Percentiles rank a stretch among this genome's conserved stretches.
These are phyloP conservation scores for Dictyostelium brefeldianum DNA, from an alignment of 78 protist species.

Conservation along the genomic window DNA sequence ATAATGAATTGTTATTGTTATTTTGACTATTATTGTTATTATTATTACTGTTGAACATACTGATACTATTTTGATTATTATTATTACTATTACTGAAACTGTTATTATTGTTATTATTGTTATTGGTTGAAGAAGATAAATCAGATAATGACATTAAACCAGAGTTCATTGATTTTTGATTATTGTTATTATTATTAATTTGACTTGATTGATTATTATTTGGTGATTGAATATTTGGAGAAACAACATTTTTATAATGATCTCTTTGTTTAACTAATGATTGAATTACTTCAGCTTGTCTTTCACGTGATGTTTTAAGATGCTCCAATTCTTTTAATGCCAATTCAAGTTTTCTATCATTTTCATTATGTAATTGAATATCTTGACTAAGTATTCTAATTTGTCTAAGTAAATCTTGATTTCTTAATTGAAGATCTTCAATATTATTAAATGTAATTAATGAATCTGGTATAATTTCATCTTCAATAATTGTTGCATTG, in stretches of 20 bases:
- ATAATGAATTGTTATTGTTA: neutral
- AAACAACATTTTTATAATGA: conserved; percentile 15
- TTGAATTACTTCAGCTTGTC: conserved; percentile 63
- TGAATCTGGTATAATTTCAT: conserved; percentile 68
- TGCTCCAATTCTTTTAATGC: conserved; percentile 38
- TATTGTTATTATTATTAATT: neutral
- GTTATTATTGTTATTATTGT: neutral
- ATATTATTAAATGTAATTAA: conserved; percentile 48
- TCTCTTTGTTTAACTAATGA: conserved; percentile 49
- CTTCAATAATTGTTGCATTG: neutral
- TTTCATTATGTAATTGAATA: neutral
- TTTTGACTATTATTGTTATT: neutral
- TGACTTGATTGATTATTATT: no score
- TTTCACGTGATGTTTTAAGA: conserved; percentile 13
- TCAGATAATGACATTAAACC: neutral
- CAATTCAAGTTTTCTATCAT: conserved; percentile 34
- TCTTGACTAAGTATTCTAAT: conserved; percentile 32
- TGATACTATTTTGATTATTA: neutral
- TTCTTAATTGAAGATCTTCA: conserved; percentile 65
- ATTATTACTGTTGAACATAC: neutral
- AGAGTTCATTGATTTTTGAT: neutral
- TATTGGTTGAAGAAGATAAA: conserved; percentile 12
- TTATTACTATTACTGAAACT: neutral
- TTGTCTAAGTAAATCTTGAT: conserved; percentile 43
- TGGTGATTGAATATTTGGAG: neutral